Evolutionary conservation across 306 rosid species (phyloP).

Genomic region (Boehmeria nivea): DNA sequence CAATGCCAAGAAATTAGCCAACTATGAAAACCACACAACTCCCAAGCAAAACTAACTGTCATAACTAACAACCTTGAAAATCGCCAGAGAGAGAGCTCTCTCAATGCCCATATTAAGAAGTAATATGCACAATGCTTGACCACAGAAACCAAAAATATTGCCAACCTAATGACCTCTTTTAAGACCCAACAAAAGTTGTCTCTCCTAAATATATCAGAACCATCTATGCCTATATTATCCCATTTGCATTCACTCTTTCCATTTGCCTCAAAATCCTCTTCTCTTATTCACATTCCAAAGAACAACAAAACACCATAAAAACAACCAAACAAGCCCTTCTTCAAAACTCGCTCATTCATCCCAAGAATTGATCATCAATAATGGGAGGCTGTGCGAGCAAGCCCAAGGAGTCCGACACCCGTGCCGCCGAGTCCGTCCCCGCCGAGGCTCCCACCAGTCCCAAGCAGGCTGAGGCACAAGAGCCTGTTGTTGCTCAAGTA

Average conservation of each 20-base stretch:
- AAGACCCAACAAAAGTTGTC: too few relatives aligned
- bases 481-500: constrained; percentile 20
- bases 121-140: too few relatives aligned
- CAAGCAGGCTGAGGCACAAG: constrained; percentile 21
- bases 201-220: constrained; percentile 29
- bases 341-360: constrained; percentile 20
- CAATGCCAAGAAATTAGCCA: background rate
- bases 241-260: background rate
- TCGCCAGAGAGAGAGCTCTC: too few relatives aligned
- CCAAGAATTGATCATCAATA: constrained; percentile 1
- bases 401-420: constrained; percentile 41
- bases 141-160: constrained; percentile 5
- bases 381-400: constrained; percentile 94
- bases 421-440: constrained; percentile 20
- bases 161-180: constrained; percentile 6
- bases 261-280: constrained; percentile 26
- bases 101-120: constrained; percentile 10
- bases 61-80: too few relatives aligned
- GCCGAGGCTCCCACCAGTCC: constrained; percentile 32
- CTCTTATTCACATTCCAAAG: background rate
- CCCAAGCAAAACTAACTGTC: too few relatives aligned
- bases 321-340: background rate
- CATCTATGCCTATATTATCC: constrained; percentile 12
- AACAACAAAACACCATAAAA: background rate
- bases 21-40: too few relatives aligned